Conservation (phyloP, 257 asterid genomes). For the Forsythia viridissima region DNA sequence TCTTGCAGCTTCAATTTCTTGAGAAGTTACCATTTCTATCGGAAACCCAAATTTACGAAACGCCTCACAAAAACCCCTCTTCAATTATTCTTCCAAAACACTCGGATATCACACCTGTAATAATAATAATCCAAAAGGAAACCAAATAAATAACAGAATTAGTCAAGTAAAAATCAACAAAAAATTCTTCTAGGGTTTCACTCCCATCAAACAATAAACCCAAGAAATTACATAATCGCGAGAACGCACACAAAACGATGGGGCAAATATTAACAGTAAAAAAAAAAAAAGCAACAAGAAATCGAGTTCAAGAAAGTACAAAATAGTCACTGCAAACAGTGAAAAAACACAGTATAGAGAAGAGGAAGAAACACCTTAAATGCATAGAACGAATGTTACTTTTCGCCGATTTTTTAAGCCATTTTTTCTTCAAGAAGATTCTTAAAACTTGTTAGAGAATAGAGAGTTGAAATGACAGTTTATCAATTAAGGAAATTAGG, state of each 20-base stretch:
- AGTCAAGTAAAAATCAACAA: neutral
- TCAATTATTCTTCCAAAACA: neutral
- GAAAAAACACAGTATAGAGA: neutral
- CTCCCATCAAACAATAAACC: neutral
- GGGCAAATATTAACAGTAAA: neutral
- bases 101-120: neutral
- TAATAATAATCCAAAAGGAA: neutral
- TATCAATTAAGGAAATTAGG: slow-evolving; percentile 25
- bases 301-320: neutral
- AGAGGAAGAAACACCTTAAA: neutral
- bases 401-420: neutral
- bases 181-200: slow-evolving; percentile 12
- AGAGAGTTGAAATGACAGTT: neutral
- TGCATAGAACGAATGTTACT: neutral
- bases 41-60: slow-evolving; percentile 4
- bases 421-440: slow-evolving; percentile 6
- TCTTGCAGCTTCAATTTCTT: slow-evolving; percentile 19
- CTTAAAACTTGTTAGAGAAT: neutral
- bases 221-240: neutral
- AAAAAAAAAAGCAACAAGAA: neutral
- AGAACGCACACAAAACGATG: neutral
- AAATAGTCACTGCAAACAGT: neutral
- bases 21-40: slow-evolving; percentile 27
- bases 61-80: neutral
- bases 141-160: slow-evolving; percentile 9